phyloP scores from a whole-genome alignment of 75 land plant species.

The Sequoia sempervirens region DNA sequence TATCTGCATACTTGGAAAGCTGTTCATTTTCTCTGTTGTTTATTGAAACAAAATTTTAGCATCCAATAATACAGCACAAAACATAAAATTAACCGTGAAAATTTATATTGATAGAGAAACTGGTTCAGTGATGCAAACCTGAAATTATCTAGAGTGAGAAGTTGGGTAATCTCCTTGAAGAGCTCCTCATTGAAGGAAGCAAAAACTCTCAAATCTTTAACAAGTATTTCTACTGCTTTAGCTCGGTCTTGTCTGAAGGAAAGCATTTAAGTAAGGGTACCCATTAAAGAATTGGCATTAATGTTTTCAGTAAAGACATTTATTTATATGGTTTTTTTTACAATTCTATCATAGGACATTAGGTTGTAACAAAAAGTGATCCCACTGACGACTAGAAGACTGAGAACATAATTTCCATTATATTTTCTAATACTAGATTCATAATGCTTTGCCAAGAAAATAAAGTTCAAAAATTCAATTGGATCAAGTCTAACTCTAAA shows the following conservation, averaged over 20 bases:
- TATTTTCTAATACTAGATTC: not conserved
- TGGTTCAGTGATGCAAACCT: conserved; percentile 17
- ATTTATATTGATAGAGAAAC: not conserved
- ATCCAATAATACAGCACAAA: not conserved
- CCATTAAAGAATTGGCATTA: not conserved
- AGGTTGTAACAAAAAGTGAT: not conserved
- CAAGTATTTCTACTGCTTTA: conserved; percentile 44
- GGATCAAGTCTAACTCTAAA: not conserved
- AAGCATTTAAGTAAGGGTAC: not conserved
- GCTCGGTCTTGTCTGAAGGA: conserved; percentile 44
- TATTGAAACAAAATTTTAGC: not conserved
- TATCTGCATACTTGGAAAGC: conserved; percentile 83
- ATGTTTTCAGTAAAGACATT: not conserved
- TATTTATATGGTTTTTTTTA: not conserved
- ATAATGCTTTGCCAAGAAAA: not conserved
- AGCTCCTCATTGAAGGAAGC: conserved; percentile 46
- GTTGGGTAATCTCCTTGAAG: conserved; percentile 51
- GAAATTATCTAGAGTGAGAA: conserved; percentile 47
- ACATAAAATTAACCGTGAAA: not conserved
- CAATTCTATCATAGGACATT: not conserved
- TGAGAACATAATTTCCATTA: not conserved
- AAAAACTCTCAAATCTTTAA: conserved; percentile 49
- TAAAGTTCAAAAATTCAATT: not conserved
- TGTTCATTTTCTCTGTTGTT: conserved; percentile 73
- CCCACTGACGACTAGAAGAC: not conserved